Evolutionary conservation across 306 rosid species (phyloP), one percentile per base, ranked within the genome.

Genomic region (Alnus glutinosa): DNA sequence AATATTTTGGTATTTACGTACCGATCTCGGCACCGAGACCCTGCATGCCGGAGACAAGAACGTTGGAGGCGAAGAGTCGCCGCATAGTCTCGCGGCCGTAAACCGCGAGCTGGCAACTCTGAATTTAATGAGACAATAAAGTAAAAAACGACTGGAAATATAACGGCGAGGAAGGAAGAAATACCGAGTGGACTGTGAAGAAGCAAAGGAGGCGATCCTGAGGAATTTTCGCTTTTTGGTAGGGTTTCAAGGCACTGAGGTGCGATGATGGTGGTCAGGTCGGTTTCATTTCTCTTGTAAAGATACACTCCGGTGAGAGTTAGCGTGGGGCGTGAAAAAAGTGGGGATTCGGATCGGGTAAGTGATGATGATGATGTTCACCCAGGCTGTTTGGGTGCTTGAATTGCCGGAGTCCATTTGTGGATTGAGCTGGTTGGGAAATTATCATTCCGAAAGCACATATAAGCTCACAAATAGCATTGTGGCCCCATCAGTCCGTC

Each of bases 11-110:
- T 49, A 49, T 49, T 49, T 2, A 9, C 52, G 52, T 85, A 89
- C 98, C 98, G 77, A 94, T 94, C 89, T 94, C 98, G 5, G 90
- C 97, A 55, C 98, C 98, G 61, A 94, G 94, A 58, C 98, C 98
- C 86, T 89, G 97, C 88, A 94, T 75, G 84, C 98, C 98, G 1
- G 97, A 92, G 69, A 94, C 80, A 7, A 94, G 97, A 2, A 91
- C 90, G 67, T 71, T 94, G 8, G 98, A 91, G 0, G 89, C 98
- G 37, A 91, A 94, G 46, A 94, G 94, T 84, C 88, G 84, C 77
- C 97, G 78, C 98, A 94, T 94, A 2, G 98, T 89, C 86, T 94
- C 98, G 30, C 98, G 92, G 77, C 98, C 98, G 79, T 94, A 94
- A 68, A 94, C 97, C 0, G 98, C 98, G 5, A 94, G 90, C 87